A percentile compares a stretch with the other conserved stretches of the same genome.
These are phyloP conservation scores for Elongisporangium anandrum DNA, from an alignment of 352 stramenopile species.

Conservation along the genomic window DNA sequence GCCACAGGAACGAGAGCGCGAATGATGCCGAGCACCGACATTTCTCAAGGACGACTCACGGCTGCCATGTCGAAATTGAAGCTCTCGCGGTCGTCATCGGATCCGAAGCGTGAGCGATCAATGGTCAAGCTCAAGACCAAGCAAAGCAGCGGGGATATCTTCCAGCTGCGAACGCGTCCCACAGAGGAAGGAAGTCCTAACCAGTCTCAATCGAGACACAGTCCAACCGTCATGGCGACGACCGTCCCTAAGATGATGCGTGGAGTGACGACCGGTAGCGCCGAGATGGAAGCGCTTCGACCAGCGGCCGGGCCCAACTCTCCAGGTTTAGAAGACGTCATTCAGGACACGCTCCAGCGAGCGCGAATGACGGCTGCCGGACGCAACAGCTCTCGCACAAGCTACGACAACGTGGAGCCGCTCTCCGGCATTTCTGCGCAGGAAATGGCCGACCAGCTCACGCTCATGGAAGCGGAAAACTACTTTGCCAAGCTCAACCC, in stretches of 20 bases:
- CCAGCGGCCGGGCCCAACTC: conserved; percentile 2
- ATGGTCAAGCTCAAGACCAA: conserved; percentile 62
- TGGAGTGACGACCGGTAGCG: conserved; percentile 61
- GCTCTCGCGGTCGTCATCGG: conserved; percentile 64
- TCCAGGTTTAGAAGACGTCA: conserved; percentile 41
- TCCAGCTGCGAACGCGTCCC: conserved; percentile 38
- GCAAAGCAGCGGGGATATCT: conserved; percentile 42
- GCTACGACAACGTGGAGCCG: conserved; percentile 78
- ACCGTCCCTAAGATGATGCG: conserved; percentile 56
- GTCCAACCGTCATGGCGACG: conserved; percentile 13
- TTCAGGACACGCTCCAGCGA: conserved; percentile 71
- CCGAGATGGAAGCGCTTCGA: conserved; percentile 14
- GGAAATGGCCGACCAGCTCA: conserved; percentile 76
- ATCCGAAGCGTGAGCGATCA: conserved; percentile 67
- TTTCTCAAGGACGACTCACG: neutral
- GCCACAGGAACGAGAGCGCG: conserved; percentile 12
- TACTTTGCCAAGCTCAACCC: conserved; percentile 67
- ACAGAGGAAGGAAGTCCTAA: conserved; percentile 1
- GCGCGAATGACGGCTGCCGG: conserved; percentile 42
- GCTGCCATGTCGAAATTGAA: conserved; percentile 46
- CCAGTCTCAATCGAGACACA: conserved; percentile 14
- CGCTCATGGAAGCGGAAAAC: conserved; percentile 74
- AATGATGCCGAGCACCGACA: conserved; percentile 9
- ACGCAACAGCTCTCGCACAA: conserved; percentile 59
- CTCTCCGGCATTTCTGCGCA: conserved; percentile 56